These are phyloP conservation scores for Imleria badia DNA, from an alignment of 768 basidiomycete genomes.

Conservation along the genomic window DNA sequence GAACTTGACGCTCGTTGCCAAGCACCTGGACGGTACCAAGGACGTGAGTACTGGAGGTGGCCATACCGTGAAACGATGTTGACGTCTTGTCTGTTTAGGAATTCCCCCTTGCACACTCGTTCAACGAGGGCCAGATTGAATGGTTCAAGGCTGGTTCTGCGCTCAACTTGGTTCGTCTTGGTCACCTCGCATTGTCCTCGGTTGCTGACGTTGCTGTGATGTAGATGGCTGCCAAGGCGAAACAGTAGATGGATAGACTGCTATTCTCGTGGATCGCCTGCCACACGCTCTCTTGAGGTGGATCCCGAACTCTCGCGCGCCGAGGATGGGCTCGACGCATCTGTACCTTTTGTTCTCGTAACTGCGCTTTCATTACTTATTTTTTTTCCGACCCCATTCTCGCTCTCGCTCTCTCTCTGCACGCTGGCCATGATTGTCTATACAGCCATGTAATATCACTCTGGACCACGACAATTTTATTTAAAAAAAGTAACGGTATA, in stretches of 20 bases:
- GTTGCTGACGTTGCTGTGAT: conserved; percentile 3
- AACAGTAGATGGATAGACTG: conserved; percentile 33
- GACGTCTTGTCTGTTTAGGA: conserved; percentile 41
- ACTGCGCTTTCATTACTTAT: too few relatives aligned
- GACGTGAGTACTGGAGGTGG: conserved; percentile 44
- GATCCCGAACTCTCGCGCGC: too few relatives aligned
- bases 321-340: too few relatives aligned
- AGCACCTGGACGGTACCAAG: conserved; percentile 78
- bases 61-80: background rate
- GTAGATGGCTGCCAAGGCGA: conserved; percentile 71
- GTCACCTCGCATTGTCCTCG: background rate
- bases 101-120: conserved; percentile 83
- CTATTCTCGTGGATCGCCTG: background rate
- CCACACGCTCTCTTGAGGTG: background rate
- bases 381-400: background rate
- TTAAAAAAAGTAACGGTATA: conserved; percentile 8
- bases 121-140: conserved; percentile 95
- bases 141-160: conserved; percentile 99
- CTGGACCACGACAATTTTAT: conserved; percentile 7
- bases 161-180: conserved; percentile 71
- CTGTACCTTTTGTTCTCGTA: too few relatives aligned
- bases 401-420: conserved; percentile 2
- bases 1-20: conserved; percentile 78
- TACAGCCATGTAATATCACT: conserved; percentile 27
- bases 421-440: conserved; percentile 15